phyloP scores from a whole-genome alignment of 305 asterid species.

The Fraxinus albicans region DNA sequence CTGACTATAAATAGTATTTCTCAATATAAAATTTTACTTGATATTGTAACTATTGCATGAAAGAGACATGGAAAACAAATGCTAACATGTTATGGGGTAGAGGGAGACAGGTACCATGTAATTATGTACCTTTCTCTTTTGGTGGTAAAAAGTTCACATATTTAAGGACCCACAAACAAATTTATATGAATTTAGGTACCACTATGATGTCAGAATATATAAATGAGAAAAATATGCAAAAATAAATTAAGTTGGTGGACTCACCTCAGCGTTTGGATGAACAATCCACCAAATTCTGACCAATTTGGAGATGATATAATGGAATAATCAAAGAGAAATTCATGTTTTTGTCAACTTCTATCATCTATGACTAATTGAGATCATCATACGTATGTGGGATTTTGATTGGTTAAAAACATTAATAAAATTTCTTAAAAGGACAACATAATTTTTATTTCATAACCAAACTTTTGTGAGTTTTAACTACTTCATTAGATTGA shows the following conservation, averaged over 20 bases:
- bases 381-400: not conserved
- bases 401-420: not conserved
- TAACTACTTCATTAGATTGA: not conserved
- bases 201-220: not conserved
- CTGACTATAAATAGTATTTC: no score
- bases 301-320: conserved; percentile 3
- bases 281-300: conserved; percentile 27
- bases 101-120: not conserved
- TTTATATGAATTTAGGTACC: not conserved
- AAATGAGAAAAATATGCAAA: not conserved
- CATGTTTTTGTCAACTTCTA: not conserved
- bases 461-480: not conserved
- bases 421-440: not conserved
- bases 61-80: not conserved
- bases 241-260: conserved; percentile 19
- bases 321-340: not conserved
- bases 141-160: not conserved
- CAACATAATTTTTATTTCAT: not conserved
- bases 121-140: not conserved
- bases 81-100: not conserved
- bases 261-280: conserved; percentile 19
- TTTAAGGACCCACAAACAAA: conserved; percentile 14
- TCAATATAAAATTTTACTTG: no score
- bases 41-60: not conserved
- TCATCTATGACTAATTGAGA: conserved; percentile 3